A percentile compares a stretch with the other conserved stretches of the same genome.
Conservation (phyloP, 2,329 filamentous ascomycete species). For the Fusarium palustre region DNA sequence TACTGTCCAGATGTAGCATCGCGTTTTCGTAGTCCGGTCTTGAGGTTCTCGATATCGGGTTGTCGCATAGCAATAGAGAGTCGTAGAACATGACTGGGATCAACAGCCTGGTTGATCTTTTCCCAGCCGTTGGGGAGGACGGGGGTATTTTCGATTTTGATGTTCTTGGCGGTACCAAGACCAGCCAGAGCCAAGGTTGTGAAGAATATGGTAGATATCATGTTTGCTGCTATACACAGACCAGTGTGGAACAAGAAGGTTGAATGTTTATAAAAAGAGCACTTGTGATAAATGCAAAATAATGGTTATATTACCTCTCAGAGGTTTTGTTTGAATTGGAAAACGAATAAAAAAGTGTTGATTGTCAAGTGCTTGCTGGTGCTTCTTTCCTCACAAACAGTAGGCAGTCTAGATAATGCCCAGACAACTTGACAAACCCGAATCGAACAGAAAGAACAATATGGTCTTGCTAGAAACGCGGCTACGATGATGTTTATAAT, state of each 20-base stretch:
- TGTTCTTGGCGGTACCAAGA: constrained; percentile 37
- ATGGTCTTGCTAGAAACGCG: neutral
- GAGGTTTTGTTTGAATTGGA: neutral
- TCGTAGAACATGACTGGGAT: constrained; percentile 43
- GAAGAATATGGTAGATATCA: constrained; percentile 30
- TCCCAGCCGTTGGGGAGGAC: constrained; percentile 50
- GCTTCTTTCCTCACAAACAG: neutral
- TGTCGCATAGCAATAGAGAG: constrained; percentile 52
- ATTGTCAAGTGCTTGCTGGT: constrained; percentile 1
- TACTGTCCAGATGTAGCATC: constrained; percentile 22
- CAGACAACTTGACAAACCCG: neutral
- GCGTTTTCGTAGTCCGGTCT: constrained; percentile 42
- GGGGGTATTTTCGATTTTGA: constrained; percentile 46
- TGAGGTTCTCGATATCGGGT: constrained; percentile 46
- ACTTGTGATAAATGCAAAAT: neutral
- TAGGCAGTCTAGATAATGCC: neutral
- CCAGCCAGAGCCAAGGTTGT: constrained; percentile 42
- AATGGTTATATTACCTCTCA: neutral
- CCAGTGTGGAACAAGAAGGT: neutral
- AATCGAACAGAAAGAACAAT: neutral
- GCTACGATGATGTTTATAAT: constrained; percentile 7
- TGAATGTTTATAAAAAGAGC: neutral
- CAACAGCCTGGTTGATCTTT: constrained; percentile 36
- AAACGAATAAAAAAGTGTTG: neutral
- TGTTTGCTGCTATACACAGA: constrained; percentile 11